A percentile compares a stretch with the other conserved stretches of the same genome.
Conservation (phyloP, 352 stramenopile genomes). For the Blastocystis hominis region DNA sequence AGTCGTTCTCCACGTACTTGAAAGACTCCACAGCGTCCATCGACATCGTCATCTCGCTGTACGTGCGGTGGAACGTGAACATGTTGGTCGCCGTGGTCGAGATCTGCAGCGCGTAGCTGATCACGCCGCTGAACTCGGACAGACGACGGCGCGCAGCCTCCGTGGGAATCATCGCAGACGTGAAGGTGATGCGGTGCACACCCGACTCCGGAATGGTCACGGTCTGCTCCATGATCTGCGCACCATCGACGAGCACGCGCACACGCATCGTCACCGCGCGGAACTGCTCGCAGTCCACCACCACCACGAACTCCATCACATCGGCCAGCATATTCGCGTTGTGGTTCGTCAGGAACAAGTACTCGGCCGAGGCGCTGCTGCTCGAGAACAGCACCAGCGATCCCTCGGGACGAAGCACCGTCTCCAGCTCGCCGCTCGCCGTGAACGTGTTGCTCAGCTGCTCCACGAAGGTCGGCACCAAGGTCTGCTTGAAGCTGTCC, state of each 20-base stretch:
- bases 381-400: not conserved
- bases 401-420: not conserved
- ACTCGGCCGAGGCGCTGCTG: not conserved
- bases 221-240: not conserved
- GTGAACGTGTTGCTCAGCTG: conserved; percentile 2
- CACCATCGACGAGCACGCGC: not conserved
- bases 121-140: not conserved
- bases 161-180: not conserved
- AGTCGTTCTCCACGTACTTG: conserved; percentile 15
- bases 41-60: not conserved
- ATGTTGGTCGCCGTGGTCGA: not conserved
- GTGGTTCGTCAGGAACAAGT: not conserved
- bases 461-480: not conserved
- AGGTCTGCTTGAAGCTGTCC: not conserved
- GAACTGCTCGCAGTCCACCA: not conserved
- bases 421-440: not conserved
- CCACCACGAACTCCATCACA: not conserved
- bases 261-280: not conserved
- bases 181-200: not conserved
- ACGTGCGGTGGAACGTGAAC: not conserved
- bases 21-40: not conserved
- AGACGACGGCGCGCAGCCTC: not conserved
- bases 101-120: conserved; percentile 1
- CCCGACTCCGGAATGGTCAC: not conserved
- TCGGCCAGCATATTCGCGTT: not conserved